Conservation (phyloP, 2,329 filamentous ascomycete genomes). For the Paracoccidioides lutzii region DNA sequence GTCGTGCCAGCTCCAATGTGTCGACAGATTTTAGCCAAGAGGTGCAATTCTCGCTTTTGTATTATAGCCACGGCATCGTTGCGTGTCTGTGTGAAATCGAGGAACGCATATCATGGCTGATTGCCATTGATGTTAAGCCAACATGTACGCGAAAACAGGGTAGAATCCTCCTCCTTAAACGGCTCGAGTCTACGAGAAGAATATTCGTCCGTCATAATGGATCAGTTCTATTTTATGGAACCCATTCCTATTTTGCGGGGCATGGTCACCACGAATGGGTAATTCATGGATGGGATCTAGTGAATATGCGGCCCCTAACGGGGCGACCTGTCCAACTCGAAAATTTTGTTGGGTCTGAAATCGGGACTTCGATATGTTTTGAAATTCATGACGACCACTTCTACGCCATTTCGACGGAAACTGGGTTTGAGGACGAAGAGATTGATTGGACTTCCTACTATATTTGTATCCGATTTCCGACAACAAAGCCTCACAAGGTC, state of each 20-base stretch:
- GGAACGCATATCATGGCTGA: slow-evolving; percentile 37
- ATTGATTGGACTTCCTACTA: slow-evolving; percentile 58
- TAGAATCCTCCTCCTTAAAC: slow-evolving; percentile 31
- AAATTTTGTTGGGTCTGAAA: slow-evolving; percentile 49
- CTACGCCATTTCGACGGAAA: slow-evolving; percentile 57
- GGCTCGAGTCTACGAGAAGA: slow-evolving; percentile 38
- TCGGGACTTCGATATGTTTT: slow-evolving; percentile 58
- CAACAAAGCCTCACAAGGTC: slow-evolving; percentile 35
- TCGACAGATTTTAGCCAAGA: slow-evolving; percentile 26
- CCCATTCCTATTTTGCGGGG: slow-evolving; percentile 41
- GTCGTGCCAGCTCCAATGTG: slow-evolving; percentile 15
- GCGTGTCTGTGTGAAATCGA: slow-evolving; percentile 44
- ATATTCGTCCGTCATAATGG: slow-evolving; percentile 56
- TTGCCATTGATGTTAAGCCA: slow-evolving; percentile 36
- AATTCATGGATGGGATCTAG: slow-evolving; percentile 42
- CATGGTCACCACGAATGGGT: slow-evolving; percentile 52
- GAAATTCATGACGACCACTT: slow-evolving; percentile 54
- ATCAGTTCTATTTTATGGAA: slow-evolving; percentile 53
- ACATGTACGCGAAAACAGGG: slow-evolving; percentile 9
- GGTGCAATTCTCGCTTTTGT: slow-evolving; percentile 42
- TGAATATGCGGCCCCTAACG: slow-evolving; percentile 27
- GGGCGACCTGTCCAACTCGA: slow-evolving; percentile 39
- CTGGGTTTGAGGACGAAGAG: slow-evolving; percentile 48
- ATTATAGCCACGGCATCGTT: slow-evolving; percentile 46
- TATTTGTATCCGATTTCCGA: slow-evolving; percentile 50